Evolutionary conservation across 306 rosid species (phyloP).

Genomic region (Mucuna pruriens): DNA sequence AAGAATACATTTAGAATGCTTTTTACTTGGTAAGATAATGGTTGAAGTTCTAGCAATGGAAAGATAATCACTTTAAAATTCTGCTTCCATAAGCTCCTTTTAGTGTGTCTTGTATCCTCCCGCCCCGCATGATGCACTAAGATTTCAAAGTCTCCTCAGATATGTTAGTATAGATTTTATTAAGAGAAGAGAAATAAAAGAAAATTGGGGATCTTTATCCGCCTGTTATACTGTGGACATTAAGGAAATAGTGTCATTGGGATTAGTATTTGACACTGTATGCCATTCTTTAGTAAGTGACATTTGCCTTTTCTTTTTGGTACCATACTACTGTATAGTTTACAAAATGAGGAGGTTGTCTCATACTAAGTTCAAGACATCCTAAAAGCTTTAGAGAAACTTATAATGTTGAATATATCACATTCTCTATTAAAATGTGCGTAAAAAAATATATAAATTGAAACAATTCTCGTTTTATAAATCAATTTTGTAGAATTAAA

Average conservation of each 20-base stretch:
- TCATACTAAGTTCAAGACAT: background rate
- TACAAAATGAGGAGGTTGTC: background rate
- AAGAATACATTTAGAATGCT: background rate
- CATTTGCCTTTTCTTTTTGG: background rate
- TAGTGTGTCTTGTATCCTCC: background rate
- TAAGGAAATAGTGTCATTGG: too few relatives aligned
- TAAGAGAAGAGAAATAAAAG: background rate
- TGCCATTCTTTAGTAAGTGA: background rate
- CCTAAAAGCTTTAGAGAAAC: background rate
- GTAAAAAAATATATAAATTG: too few relatives aligned
- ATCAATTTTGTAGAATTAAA: too few relatives aligned
- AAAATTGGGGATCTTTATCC: background rate
- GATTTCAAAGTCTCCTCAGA: background rate
- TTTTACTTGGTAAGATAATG: background rate
- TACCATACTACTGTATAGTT: background rate
- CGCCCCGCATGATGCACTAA: background rate
- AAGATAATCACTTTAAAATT: background rate
- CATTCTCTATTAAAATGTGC: too few relatives aligned
- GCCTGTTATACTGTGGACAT: background rate
- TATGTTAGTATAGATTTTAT: background rate
- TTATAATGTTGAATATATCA: background rate
- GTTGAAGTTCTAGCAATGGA: slow-evolving; percentile 9
- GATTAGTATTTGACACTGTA: too few relatives aligned
- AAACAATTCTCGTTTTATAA: too few relatives aligned
- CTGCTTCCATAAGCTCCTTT: background rate